Conservation (phyloP, 2,329 filamentous ascomycete species). For the Xylariomycetidae sp. region DNA sequence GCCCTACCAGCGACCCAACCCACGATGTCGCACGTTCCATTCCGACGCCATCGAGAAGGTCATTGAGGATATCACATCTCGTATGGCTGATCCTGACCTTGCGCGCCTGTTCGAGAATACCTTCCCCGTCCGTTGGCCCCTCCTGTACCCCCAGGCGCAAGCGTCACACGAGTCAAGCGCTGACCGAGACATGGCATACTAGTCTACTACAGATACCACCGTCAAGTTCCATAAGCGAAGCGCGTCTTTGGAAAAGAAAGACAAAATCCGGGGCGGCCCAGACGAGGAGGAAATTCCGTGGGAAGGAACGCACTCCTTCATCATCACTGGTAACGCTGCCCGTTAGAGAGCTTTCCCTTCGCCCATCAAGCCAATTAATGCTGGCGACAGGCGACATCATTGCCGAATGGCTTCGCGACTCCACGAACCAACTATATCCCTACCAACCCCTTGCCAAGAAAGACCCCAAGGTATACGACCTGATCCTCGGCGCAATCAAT, state of each 20-base stretch:
- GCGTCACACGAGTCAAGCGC: constrained; percentile 3
- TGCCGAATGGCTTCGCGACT: constrained; percentile 87
- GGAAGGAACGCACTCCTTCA: constrained; percentile 83
- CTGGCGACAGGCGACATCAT: constrained; percentile 60
- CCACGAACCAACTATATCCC: constrained; percentile 85
- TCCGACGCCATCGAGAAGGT: constrained; percentile 83
- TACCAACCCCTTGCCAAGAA: constrained; percentile 82
- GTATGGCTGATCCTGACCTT: constrained; percentile 78
- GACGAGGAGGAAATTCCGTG: constrained; percentile 60
- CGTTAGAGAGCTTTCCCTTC: no score
- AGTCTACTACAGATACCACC: constrained; percentile 81
- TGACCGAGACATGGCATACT: constrained; percentile 8
- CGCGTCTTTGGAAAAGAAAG: constrained; percentile 50
- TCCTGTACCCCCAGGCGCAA: neutral
- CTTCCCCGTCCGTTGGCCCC: constrained; percentile 52
- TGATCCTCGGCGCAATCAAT: constrained; percentile 91
- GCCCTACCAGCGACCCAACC: constrained; percentile 78
- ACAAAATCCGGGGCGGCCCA: constrained; percentile 25
- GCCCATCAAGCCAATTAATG: constrained; percentile 1
- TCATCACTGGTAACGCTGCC: constrained; percentile 62
- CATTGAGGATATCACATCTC: constrained; percentile 72
- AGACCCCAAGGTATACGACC: constrained; percentile 67
- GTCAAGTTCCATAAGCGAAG: constrained; percentile 82
- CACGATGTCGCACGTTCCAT: constrained; percentile 80
- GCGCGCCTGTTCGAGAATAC: constrained; percentile 92